Evolutionary conservation across 306 rosid species (phyloP), one percentile per base, ranked within the genome.

Genomic region (Lagenaria siceraria): DNA sequence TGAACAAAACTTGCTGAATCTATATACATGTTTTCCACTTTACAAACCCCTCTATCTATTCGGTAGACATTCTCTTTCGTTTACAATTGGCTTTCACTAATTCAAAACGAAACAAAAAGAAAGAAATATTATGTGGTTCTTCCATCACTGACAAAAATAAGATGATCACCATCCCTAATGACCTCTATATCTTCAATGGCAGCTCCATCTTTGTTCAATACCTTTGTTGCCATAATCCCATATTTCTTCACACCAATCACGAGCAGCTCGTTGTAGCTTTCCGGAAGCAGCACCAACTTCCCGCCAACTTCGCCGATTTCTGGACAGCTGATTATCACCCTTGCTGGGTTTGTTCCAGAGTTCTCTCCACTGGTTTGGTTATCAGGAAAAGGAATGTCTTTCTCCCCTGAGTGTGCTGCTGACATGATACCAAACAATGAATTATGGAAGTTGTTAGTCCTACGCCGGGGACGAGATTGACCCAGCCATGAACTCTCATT

Each of bases 101-200:
- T 71, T 25, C 33, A 24, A 46, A 68, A 69, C 56, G 1, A 72
- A 49, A 72, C 59, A 17, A 46, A 72, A 72, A 27, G 7, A 10
- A 25, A 8, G 1, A 2, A 27, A 33, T 61, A 4, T 14, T 61
- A 53, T 31, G 58, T 43, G 83, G 42, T 8, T 78, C 80, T 36
- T 48, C 53, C 71, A 71, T 58, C 53, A 60, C 82, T 78, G 5
- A 83, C 85, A 80, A 95, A 89, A 78, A 86, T 31, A 69, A 95
- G 90, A 83, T 88, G 88, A 77, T 95, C 99, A 52, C 91, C 93
- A 33, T 95, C 98, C 78, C 97, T 95, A 81, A 95, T 89, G 27
- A 95, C 98, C 18, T 92, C 93, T 75, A 89, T 62, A 31, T 83
- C 82, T 31, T 92, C 98, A 73, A 95, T 87, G 80, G 87, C 92